Evolutionary conservation across 164 flowering plant species (phyloP), one percentile per base, ranked within the genome.

Genomic region (Tinospora cordifolia): DNA sequence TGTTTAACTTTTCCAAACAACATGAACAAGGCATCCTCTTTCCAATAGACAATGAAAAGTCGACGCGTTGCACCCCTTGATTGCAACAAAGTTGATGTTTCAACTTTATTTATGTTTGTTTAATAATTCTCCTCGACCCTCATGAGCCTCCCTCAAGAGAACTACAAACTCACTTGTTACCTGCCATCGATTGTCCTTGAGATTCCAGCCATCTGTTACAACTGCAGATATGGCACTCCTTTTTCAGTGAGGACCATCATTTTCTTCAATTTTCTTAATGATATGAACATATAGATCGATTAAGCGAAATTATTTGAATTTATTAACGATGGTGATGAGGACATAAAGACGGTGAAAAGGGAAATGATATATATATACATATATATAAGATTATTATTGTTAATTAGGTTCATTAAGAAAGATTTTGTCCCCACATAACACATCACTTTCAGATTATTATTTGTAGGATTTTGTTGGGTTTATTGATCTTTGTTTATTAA

Each of bases 61-160:
- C 30, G 24, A 27, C 60, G 38, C 49, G 54, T 58, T 58, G 65
- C 30, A 17, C 47, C 65, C 70, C 26, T 68, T 49, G 76, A 44
- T 73, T 46, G 40, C 38, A 68, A 63, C 76, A 73, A 63, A 68
- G 71, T 62, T 68, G 68, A 59, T 68, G 76, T 67, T 13, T 57
- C 69, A 24, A 59, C 74, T 65, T 57, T 38, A 64, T 39, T 47
- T 21, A 54, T 15, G 6, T 22, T 51, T n/a, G 2, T 30, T 1
- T 1, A 1, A 30, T 51, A 6, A 19, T 51, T n/a, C 58, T 12
- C 58, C 3, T 5, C 21, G 36, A 14, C 57, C 15, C 22, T 51
- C 59, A 46, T 47, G 19, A 14, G 3, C 19, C 60, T 21, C n/a
- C 60, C 60, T 54, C 60, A 54, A 54, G n/a, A 17, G 19, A 12